Percentiles rank a stretch among this genome's conserved stretches.
Evolutionary conservation across 495 filamentous ascomycete species (phyloP).

Genomic region (Aspergillus cavernicola): DNA sequence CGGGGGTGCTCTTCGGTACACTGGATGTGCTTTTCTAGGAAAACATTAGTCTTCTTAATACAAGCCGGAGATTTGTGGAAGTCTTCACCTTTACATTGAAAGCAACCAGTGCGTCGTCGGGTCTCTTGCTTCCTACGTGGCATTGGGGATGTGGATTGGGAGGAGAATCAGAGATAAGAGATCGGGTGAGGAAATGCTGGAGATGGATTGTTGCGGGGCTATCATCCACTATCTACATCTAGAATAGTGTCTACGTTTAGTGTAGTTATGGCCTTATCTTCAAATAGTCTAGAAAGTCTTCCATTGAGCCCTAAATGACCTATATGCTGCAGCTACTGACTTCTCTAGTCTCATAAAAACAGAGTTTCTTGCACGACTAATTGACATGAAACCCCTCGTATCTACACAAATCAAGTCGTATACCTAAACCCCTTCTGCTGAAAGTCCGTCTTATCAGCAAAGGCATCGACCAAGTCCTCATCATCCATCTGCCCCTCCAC

Average conservation of each 20-base stretch:
- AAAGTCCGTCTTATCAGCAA: slow-evolving; percentile 29
- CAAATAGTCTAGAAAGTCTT: too few species aligned
- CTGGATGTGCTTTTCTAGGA: slow-evolving; percentile 17
- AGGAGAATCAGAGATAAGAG: neutral
- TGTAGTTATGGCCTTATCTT: too few species aligned
- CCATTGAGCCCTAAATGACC: too few species aligned
- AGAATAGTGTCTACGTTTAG: neutral
- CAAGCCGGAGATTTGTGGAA: too few species aligned
- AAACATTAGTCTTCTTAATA: neutral
- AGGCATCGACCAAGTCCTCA: slow-evolving; percentile 17
- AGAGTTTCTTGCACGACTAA: too few species aligned
- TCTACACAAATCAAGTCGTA: slow-evolving; percentile 15
- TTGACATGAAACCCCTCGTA: neutral
- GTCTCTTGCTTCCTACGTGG: slow-evolving; percentile 12
- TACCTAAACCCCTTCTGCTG: slow-evolving; percentile 29
- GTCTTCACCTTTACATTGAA: slow-evolving; percentile 19
- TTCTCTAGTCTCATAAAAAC: too few species aligned
- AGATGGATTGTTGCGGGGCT: too few species aligned
- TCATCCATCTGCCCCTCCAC: slow-evolving; percentile 10
- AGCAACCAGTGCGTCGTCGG: slow-evolving; percentile 19
- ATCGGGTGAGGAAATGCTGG: neutral
- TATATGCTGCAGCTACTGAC: too few species aligned
- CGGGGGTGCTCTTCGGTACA: slow-evolving; percentile 19
- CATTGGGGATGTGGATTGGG: neutral
- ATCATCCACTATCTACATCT: too few species aligned